Percentiles rank a stretch among this genome's conserved stretches.
phyloP scores from a whole-genome alignment of 208 protist genomes.

The Trypanosoma grayi region DNA sequence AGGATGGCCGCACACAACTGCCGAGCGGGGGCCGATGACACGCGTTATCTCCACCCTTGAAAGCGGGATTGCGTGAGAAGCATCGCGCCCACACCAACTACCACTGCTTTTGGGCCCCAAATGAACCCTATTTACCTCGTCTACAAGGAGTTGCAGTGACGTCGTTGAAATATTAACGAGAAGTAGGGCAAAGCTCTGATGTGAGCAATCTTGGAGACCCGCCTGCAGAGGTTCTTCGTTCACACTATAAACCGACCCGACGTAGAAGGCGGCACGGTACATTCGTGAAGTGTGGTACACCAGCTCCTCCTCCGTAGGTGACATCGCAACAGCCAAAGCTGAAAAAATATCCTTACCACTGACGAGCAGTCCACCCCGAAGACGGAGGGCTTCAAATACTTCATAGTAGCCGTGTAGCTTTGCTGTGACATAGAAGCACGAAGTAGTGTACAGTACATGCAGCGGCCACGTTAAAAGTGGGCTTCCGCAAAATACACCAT shows the following conservation, averaged over 20 bases:
- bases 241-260: slow-evolving; percentile 45
- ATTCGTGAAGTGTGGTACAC: slow-evolving; percentile 43
- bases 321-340: slow-evolving; percentile 70
- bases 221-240: slow-evolving; percentile 30
- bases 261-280: slow-evolving; percentile 64
- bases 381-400: slow-evolving; percentile 32
- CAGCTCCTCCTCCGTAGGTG: slow-evolving; percentile 40
- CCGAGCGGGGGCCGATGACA: slow-evolving; percentile 60
- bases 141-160: slow-evolving; percentile 52
- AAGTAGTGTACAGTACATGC: slow-evolving; percentile 62
- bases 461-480: slow-evolving; percentile 68
- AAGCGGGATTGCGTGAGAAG: slow-evolving; percentile 30
- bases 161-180: slow-evolving; percentile 72
- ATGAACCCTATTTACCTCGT: slow-evolving; percentile 53
- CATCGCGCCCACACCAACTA: neutral
- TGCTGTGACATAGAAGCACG: slow-evolving; percentile 70
- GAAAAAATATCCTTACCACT: slow-evolving; percentile 73
- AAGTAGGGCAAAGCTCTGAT: slow-evolving; percentile 47
- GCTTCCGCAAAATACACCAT: slow-evolving; percentile 60
- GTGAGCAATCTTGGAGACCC: slow-evolving; percentile 26
- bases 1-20: slow-evolving; percentile 74
- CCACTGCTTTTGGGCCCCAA: neutral
- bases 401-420: slow-evolving; percentile 37
- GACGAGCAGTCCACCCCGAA: slow-evolving; percentile 38
- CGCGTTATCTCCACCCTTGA: slow-evolving; percentile 64